Base-by-base conservation (phyloP, 148 eudicot species). In the Persicaria maculosa region DNA sequence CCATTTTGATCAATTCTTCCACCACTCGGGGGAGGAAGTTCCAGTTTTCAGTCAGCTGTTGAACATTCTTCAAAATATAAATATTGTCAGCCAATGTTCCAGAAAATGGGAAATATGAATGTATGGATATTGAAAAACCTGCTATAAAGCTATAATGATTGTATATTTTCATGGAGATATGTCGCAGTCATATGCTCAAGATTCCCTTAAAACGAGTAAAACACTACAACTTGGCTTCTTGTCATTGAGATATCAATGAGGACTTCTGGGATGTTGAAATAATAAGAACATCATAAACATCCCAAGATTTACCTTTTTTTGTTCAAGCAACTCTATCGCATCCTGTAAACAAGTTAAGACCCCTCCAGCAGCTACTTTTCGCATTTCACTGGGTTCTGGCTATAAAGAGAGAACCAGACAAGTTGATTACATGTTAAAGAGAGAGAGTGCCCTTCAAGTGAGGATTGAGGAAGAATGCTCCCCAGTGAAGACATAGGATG, bases 311-410 rank as follows among this genome's bases (percentile, higher is more conserved):
- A 92, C 98, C 96, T 87, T 85, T 11, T 88, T 81, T 71, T 88
- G 81, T 77, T 87, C 75, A 47, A 95, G 91, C 78, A 84, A 79
- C 77, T 88, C 93, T 78, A 90, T 83, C 45, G 97, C 91, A 71
- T 95, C 97, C 55, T 95, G 91, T 65, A 95, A 83, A 83, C 96
- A 95, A 22, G 91, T 84, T 74, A 95, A 77, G 69, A 95, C 85
- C 73, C 98, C 98, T 83, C 89, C 97, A 70, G 93, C 91, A 71
- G 98, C 97, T 50, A 95, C 87, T 68, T 83, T 86, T 82, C 79
- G 86, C 61, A 92, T 86, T 82, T 92, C 96, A 61, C 86, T 71
- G 44, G 89, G 77, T 76, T 88, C 93, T 4, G 97, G 97, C 97
- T 92, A 80, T 6, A 78, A 73, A 71, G 72, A 73, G 73, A 43